phyloP scores from a whole-genome alignment of 768 basidiomycete genomes.

The Mycena chlorophos region DNA sequence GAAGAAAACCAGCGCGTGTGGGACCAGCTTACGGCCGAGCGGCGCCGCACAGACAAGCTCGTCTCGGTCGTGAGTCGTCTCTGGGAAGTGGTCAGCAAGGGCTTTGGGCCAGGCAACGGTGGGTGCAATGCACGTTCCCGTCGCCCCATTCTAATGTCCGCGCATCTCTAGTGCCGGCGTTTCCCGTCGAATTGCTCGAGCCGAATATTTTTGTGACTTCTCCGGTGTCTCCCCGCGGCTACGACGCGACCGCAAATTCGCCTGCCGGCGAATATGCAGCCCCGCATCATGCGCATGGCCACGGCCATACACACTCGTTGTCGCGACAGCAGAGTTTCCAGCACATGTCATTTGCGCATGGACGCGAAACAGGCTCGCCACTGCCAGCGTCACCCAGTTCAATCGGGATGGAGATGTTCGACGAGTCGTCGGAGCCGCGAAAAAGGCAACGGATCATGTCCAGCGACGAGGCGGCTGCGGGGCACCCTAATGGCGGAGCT shows the following conservation, averaged over 20 bases:
- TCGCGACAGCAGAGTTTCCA: conserved; percentile 65
- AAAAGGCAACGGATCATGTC: conserved; percentile 58
- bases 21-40: conserved; percentile 55
- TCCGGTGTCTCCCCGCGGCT: conserved; percentile 45
- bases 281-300: conserved; percentile 18
- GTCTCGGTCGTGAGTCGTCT: conserved; percentile 57
- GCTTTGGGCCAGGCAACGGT: conserved; percentile 53
- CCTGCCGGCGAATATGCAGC: conserved; percentile 40
- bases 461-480: conserved; percentile 28
- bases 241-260: conserved; percentile 42
- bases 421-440: conserved; percentile 34
- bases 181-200: conserved; percentile 57
- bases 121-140: conserved; percentile 28
- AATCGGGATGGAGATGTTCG: conserved; percentile 47
- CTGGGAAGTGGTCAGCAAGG: conserved; percentile 61
- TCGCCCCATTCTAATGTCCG: too few relatives aligned
- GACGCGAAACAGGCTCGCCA: conserved; percentile 36
- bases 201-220: conserved; percentile 78
- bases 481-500: conserved; percentile 21
- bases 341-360: conserved; percentile 44
- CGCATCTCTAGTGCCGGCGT: conserved; percentile 48
- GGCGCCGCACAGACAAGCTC: conserved; percentile 61
- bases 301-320: conserved; percentile 41
- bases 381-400: conserved; percentile 44
- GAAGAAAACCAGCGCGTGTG: conserved; percentile 71